Percentiles rank a stretch among this genome's conserved stretches.
These are phyloP conservation scores for Corylus americana DNA, from an alignment of 306 rosid species.

Conservation along the genomic window DNA sequence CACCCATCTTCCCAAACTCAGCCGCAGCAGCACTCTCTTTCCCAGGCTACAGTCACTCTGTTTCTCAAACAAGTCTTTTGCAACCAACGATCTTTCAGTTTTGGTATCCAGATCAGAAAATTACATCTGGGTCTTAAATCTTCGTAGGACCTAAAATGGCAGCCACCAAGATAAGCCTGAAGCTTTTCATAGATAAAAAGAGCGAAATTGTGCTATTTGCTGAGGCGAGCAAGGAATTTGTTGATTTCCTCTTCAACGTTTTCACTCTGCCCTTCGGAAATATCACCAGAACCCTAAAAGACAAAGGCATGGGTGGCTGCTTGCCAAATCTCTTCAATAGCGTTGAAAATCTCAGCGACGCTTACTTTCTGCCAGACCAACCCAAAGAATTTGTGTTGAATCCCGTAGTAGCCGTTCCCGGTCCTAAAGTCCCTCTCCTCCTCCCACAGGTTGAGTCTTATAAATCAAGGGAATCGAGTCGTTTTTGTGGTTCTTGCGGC, in stretches of 20 bases:
- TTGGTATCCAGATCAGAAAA: too few species aligned
- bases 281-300: not conserved
- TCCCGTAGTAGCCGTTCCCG: not conserved
- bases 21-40: too few species aligned
- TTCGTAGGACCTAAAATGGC: not conserved
- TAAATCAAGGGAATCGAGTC: not conserved
- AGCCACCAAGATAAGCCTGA: constrained; percentile 1
- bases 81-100: too few species aligned
- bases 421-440: not conserved
- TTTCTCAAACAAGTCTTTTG: too few species aligned
- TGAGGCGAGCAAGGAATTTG: constrained; percentile 11
- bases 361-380: not conserved
- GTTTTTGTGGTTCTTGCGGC: too few species aligned
- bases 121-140: too few species aligned
- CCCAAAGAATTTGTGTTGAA: not conserved
- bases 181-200: constrained; percentile 17
- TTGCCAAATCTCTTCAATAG: constrained; percentile 16
- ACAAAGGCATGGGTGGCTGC: constrained; percentile 7
- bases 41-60: too few species aligned
- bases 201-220: constrained; percentile 10
- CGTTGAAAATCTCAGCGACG: not conserved
- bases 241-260: constrained; percentile 27
- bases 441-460: not conserved
- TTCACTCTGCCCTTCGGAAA: constrained; percentile 21
- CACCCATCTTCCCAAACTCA: too few species aligned